phyloP scores from a whole-genome alignment of 2,329 filamentous ascomycete species.

The Aspergillus ibericus region DNA sequence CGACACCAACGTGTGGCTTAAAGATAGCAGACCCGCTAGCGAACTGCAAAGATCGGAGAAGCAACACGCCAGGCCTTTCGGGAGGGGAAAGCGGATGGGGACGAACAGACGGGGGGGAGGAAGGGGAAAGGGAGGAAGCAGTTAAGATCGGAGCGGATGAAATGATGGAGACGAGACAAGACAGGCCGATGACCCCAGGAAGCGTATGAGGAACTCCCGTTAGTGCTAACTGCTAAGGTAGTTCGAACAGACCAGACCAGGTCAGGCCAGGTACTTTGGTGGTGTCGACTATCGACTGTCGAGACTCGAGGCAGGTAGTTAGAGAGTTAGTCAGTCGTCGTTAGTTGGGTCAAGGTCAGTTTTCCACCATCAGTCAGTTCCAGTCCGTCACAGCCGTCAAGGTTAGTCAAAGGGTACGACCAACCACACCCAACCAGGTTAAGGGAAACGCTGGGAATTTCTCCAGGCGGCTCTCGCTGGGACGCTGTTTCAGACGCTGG shows the following conservation, averaged over 20 bases:
- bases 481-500: conserved; percentile 16
- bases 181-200: not conserved
- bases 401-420: not conserved
- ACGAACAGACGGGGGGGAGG: conserved; percentile 1
- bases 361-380: not conserved
- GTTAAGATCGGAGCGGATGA: conserved; percentile 5
- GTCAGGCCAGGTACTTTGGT: not conserved
- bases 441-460: conserved; percentile 14
- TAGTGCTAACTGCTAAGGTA: not conserved
- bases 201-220: conserved; percentile 4
- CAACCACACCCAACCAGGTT: conserved; percentile 5
- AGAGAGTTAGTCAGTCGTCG: not conserved
- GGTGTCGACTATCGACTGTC: too few relatives aligned
- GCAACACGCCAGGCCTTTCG: conserved; percentile 1
- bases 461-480: conserved; percentile 21
- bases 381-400: not conserved
- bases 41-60: conserved; percentile 17
- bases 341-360: not conserved
- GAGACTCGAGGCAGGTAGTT: not conserved
- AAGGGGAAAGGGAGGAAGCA: not conserved
- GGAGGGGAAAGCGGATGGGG: conserved; percentile 6
- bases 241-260: conserved; percentile 3
- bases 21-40: conserved; percentile 27
- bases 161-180: conserved; percentile 1
- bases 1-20: conserved; percentile 28